Conservation (phyloP, 768 basidiomycete species). For the Inosperma sp. region DNA sequence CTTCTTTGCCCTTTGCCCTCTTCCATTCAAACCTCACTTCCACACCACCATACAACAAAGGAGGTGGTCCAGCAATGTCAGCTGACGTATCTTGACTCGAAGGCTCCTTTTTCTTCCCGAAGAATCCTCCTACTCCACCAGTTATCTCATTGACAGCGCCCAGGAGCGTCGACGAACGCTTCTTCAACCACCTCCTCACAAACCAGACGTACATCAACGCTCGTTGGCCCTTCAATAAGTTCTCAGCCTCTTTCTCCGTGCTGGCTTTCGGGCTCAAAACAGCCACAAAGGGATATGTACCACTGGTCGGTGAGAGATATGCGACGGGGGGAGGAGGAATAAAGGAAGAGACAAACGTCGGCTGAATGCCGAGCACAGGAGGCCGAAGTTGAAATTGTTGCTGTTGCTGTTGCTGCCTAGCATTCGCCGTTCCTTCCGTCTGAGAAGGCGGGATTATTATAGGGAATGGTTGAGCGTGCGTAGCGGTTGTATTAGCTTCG, state of each 20-base stretch:
- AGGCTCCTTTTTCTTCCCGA: conserved; percentile 18
- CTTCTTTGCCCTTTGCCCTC: conserved; percentile 40
- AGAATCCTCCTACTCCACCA: conserved; percentile 10
- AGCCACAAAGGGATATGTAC: conserved; percentile 25
- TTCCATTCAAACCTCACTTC: conserved; percentile 83
- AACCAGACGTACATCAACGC: conserved; percentile 71
- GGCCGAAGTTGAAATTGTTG: conserved; percentile 33
- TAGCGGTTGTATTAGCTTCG: neutral
- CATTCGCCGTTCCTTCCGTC: conserved; percentile 15
- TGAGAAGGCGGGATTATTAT: conserved; percentile 7
- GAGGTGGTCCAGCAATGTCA: conserved; percentile 13
- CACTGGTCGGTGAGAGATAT: neutral
- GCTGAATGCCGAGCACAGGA: conserved; percentile 61
- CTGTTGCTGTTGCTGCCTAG: conserved; percentile 25
- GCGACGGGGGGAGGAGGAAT: conserved; percentile 10
- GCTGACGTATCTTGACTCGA: conserved; percentile 15
- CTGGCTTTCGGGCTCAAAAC: conserved; percentile 17
- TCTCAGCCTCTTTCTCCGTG: conserved; percentile 20
- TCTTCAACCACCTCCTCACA: conserved; percentile 71
- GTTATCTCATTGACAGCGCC: conserved; percentile 37
- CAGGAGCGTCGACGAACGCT: conserved; percentile 28
- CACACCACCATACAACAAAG: conserved; percentile 37
- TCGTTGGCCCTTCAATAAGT: conserved; percentile 24
- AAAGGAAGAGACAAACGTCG: conserved; percentile 51
- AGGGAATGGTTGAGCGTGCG: conserved; percentile 10